A percentile compares a stretch with the other conserved stretches of the same genome.
These are phyloP conservation scores for Colletotrichum sp. DNA, from an alignment of 2,329 filamentous ascomycete genomes.

Conservation along the genomic window DNA sequence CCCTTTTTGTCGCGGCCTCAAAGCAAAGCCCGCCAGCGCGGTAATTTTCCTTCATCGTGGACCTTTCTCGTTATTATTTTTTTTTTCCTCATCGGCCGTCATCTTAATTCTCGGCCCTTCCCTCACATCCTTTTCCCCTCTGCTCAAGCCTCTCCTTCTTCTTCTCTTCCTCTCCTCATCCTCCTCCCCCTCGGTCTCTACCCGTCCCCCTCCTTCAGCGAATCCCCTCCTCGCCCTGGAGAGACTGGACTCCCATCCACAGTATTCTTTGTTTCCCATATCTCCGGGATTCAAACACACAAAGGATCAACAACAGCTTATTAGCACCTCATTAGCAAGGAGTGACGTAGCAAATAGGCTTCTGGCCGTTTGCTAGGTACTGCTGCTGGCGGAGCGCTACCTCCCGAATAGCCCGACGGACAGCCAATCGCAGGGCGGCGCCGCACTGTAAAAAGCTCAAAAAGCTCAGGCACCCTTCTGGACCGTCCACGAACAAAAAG, in stretches of 20 bases:
- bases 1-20: neutral
- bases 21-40: neutral
- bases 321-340: neutral
- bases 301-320: neutral
- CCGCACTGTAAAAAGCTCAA: neutral
- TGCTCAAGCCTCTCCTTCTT: constrained; percentile 1
- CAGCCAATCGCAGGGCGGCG: constrained; percentile 2
- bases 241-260: neutral
- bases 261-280: neutral
- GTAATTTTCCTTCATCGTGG: constrained; percentile 16
- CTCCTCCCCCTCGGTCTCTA: neutral
- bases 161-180: neutral
- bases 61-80: constrained; percentile 3
- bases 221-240: neutral
- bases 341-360: neutral
- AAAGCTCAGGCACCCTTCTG: neutral
- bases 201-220: neutral
- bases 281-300: neutral
- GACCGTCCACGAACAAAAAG: neutral
- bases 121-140: constrained; percentile 1
- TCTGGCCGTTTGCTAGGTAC: neutral
- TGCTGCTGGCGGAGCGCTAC: neutral
- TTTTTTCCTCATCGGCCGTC: constrained; percentile 4
- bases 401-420: neutral
- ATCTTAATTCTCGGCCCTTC: neutral